Conservation (phyloP, 176 grass and related monocot genomes). For the Panicum miliaceum region DNA sequence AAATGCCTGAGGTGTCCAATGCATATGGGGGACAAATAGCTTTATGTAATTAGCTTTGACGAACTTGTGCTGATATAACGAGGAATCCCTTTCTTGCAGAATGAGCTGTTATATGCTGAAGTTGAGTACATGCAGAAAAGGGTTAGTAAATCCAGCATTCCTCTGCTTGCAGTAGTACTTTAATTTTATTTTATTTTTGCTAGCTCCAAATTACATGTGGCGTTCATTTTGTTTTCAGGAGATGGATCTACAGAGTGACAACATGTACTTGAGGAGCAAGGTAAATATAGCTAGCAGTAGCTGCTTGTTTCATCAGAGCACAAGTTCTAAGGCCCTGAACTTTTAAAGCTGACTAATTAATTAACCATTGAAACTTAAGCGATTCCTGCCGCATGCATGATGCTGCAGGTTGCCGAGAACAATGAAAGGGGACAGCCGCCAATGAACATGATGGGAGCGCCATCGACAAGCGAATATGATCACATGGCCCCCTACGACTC, state of each 20-base stretch:
- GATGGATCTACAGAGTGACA: slow-evolving; percentile 66
- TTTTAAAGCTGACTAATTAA: not conserved
- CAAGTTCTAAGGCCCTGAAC: not conserved
- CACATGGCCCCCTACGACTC: slow-evolving; percentile 73
- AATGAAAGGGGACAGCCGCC: slow-evolving; percentile 77
- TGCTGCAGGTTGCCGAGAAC: slow-evolving; percentile 69
- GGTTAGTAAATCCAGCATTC: slow-evolving; percentile 44
- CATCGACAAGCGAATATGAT: slow-evolving; percentile 66
- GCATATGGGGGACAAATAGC: not conserved
- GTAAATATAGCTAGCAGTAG: slow-evolving; percentile 43
- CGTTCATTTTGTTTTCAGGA: slow-evolving; percentile 50
- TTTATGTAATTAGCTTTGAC: not conserved
- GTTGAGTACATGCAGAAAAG: slow-evolving; percentile 66
- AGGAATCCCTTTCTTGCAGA: slow-evolving; percentile 54
- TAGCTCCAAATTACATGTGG: not conserved
- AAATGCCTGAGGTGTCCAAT: not conserved
- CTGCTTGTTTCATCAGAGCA: not conserved
- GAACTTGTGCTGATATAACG: not conserved
- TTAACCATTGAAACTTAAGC: not conserved
- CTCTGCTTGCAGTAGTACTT: not conserved
- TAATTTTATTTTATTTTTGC: not conserved
- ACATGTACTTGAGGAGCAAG: slow-evolving; percentile 76
- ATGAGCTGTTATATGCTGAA: slow-evolving; percentile 72
- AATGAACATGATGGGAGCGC: slow-evolving; percentile 56
- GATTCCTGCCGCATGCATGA: not conserved